phyloP scores from a whole-genome alignment of 495 filamentous ascomycete species.

The Tuber umbilicatum region DNA sequence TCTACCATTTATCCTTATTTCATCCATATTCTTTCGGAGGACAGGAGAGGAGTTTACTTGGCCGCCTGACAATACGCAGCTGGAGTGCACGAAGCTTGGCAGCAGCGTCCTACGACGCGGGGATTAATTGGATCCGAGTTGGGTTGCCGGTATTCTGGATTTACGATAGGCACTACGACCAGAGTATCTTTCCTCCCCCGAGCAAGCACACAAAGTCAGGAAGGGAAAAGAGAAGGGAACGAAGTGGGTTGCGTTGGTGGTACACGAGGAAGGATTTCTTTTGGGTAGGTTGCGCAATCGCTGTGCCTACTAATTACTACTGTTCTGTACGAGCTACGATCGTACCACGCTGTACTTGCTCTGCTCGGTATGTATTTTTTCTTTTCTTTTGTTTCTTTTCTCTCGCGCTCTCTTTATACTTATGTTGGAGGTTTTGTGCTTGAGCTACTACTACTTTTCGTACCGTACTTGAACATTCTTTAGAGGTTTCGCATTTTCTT shows the following conservation, averaged over 20 bases:
- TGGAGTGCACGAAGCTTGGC: slow-evolving; percentile 6
- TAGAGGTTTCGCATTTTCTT: slow-evolving; percentile 7
- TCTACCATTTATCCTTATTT: background rate
- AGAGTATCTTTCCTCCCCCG: slow-evolving; percentile 6
- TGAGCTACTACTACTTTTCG: background rate
- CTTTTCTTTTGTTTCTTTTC: slow-evolving; percentile 6
- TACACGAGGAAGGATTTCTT: background rate
- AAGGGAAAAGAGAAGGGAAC: background rate
- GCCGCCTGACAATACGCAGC: slow-evolving; percentile 5
- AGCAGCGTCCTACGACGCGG: slow-evolving; percentile 14
- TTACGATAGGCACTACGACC: slow-evolving; percentile 1
- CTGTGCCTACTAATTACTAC: background rate
- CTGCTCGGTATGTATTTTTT: slow-evolving; percentile 9
- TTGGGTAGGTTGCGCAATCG: background rate
- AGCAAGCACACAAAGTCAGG: background rate
- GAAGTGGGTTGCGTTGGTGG: background rate
- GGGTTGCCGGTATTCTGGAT: background rate
- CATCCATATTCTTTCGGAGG: slow-evolving; percentile 6
- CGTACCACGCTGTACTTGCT: background rate
- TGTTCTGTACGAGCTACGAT: background rate
- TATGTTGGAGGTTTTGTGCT: background rate
- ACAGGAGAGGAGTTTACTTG: slow-evolving; percentile 1
- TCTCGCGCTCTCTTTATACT: slow-evolving; percentile 20
- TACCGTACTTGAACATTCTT: slow-evolving; percentile 15
- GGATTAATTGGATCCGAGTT: slow-evolving; percentile 6